Evolutionary conservation across 179 eudicot species (phyloP), one percentile per base, ranked within the genome.

Genomic region (Beta corolliflora): DNA sequence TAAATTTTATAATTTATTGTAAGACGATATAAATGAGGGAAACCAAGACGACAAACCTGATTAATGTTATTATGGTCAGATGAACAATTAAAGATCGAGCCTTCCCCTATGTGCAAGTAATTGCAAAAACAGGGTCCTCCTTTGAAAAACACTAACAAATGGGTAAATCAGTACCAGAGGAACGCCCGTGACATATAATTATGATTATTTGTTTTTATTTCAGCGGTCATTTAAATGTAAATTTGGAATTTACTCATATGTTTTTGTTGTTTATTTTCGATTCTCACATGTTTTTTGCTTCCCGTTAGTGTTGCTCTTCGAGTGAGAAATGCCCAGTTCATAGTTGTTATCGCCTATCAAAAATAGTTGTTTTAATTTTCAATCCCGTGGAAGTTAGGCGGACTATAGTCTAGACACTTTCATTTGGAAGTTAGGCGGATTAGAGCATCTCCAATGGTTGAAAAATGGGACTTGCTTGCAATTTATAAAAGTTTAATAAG

Each of bases 141-240:
- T 31, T 31, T 31, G 36, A 31, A 31, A 1, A 31, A 31, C 36
- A 31, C 36, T 31, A 31, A 1, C 36, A 31, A 31, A 31, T 31
- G 36, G 36, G 36, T 2, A 31, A 2, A 36, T 36, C 61, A 23
- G 45, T 53, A 52, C 19, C 5, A 36, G 21, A 31, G 45, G 29
- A 41, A 72, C 15, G n/a, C 80, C 82, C 87, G 84, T 84, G 84
- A 81, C 46, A 44, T 73, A 60, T 74, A 84, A 65, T 77, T 77
- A 77, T 81, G 60, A 78, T 12, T 5, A 45, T 18, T 55, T 81
- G 74, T 76, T 77, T n/a, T 81, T 55, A 55, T 29, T 29, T 13
- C 63, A 14, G 23, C 45, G 10, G 54, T 66, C 81, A 0, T 61
- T 54, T 76, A 23, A 84, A 81, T 81, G 79, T 77, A 58, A 65